Base-by-base conservation (phyloP, 345 rosid species). In the Pelargonium nanum region DNA sequence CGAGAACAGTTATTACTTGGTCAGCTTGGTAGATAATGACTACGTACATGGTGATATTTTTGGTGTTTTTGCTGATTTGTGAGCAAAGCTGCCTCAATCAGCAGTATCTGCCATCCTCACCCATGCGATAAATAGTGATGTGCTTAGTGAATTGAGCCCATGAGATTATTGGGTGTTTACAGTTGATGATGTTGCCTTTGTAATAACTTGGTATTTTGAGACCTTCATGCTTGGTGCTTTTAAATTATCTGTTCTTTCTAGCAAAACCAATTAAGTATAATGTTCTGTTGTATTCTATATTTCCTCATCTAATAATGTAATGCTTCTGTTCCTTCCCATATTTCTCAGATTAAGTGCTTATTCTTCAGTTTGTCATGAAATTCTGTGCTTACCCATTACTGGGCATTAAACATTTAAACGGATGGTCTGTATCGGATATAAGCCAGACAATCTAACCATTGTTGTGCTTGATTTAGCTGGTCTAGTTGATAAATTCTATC, bases 1-100 rank as follows among this genome's bases (percentile, higher is more conserved):
- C 66, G 82, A 89, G 72, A 78, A 73, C 77, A 81, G 69, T 76
- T 81, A 80, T 82, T 89, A 67, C 69, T 73, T 92, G 86, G 97
- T 85, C 25, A 92, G 97, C 81, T 82, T 92, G 85, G 97, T 87
- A 10, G 97, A 87, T 60, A 87, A 91, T 2, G 91, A 91, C 45
- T 85, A 84, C 73, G 65, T 91, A 67, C 57, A 77, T 12, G 79
- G 93, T 7, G 78, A 91, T 60, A 75, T 91, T 34, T 91, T 87
- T 5, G 53, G 83, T 9, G 85, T 75, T 45, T 87, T 91, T 30
- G 73, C 82, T 1, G 87, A 77, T 65, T 65, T 85, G 57, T 89
- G 74, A 85, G 72, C 22, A 7, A 26, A 26, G 52, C 30, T 28
- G 60, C 59, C 9, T 40, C 13, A 40, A 40, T 40, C 48, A 6